A percentile compares a stretch with the other conserved stretches of the same genome.
phyloP scores from a whole-genome alignment of 2,329 filamentous ascomycete genomes.

The Tolypocladium amazonense region DNA sequence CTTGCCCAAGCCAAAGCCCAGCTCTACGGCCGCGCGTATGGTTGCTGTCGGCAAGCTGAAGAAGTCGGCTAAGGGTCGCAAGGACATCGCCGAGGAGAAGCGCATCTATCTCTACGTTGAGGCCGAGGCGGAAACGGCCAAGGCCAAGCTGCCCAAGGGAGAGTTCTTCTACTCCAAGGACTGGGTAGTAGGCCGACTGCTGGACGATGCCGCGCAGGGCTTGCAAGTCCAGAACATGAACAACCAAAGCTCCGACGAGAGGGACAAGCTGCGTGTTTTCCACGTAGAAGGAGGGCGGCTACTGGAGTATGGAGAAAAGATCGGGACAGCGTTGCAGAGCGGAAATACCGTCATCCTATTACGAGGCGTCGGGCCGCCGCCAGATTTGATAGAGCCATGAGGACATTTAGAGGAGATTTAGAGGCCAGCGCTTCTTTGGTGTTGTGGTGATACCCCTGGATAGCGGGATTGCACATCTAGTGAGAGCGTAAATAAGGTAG shows the following conservation, averaged over 20 bases:
- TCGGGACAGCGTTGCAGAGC: conserved; percentile 60
- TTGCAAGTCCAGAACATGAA: conserved; percentile 78
- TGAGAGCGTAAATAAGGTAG: no score
- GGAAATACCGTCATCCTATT: conserved; percentile 88
- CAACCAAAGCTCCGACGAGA: conserved; percentile 64
- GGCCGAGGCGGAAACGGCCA: conserved; percentile 77
- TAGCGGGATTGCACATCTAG: not conserved
- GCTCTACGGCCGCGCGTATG: conserved; percentile 51
- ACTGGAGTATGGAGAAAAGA: conserved; percentile 78
- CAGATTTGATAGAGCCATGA: conserved; percentile 52
- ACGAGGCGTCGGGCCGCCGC: conserved; percentile 72
- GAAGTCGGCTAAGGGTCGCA: conserved; percentile 81
- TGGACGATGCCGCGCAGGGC: conserved; percentile 67
- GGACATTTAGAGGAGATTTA: not conserved
- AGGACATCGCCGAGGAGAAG: conserved; percentile 69
- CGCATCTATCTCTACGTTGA: conserved; percentile 87
- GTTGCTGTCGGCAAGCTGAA: conserved; percentile 70
- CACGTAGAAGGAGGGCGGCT: conserved; percentile 85
- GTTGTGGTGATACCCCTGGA: not conserved
- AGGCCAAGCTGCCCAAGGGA: conserved; percentile 70
- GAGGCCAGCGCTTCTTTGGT: not conserved
- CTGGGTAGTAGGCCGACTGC: conserved; percentile 78
- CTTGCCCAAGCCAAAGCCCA: conserved; percentile 53
- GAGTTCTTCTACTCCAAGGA: conserved; percentile 73
- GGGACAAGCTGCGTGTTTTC: conserved; percentile 75